phyloP scores from a whole-genome alignment of 2,329 filamentous ascomycete species.

The Scytalidium sp. region DNA sequence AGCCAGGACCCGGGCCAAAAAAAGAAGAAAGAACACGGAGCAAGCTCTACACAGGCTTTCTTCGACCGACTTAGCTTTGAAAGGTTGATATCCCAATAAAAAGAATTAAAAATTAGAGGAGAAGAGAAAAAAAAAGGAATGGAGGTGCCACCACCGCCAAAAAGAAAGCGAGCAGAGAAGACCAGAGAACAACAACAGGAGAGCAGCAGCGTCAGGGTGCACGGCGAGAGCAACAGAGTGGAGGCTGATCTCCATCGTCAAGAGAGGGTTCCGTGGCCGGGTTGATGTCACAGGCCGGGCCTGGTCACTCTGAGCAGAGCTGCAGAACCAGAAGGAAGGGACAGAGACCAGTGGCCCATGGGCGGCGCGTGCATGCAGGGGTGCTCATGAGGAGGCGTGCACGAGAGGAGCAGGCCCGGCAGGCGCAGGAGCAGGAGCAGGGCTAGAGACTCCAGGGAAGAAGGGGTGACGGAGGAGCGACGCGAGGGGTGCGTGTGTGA shows the following conservation, averaged over 20 bases:
- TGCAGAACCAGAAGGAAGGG: background rate
- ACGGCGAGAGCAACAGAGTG: conserved; percentile 16
- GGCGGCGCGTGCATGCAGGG: background rate
- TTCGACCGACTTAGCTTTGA: background rate
- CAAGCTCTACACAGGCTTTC: background rate
- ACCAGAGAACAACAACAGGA: background rate
- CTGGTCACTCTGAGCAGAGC: background rate
- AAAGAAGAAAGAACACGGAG: too few species aligned
- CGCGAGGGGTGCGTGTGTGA: background rate
- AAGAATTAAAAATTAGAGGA: too few species aligned
- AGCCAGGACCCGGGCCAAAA: background rate
- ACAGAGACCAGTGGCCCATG: background rate
- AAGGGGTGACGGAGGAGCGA: background rate
- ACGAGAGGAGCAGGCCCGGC: too few species aligned
- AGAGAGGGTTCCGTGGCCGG: conserved; percentile 16
- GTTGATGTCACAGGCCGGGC: conserved; percentile 27
- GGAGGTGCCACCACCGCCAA: background rate
- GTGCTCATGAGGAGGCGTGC: too few species aligned
- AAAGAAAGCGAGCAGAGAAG: background rate
- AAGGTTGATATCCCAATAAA: too few species aligned
- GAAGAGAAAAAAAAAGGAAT: background rate
- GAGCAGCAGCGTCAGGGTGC: background rate
- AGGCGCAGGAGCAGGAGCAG: too few species aligned
- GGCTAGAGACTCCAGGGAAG: too few species aligned
- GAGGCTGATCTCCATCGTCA: conserved; percentile 28